These are phyloP conservation scores for Lignosus rhinocerotis DNA, from an alignment of 1,284 basidiomycete genomes.

Conservation along the genomic window DNA sequence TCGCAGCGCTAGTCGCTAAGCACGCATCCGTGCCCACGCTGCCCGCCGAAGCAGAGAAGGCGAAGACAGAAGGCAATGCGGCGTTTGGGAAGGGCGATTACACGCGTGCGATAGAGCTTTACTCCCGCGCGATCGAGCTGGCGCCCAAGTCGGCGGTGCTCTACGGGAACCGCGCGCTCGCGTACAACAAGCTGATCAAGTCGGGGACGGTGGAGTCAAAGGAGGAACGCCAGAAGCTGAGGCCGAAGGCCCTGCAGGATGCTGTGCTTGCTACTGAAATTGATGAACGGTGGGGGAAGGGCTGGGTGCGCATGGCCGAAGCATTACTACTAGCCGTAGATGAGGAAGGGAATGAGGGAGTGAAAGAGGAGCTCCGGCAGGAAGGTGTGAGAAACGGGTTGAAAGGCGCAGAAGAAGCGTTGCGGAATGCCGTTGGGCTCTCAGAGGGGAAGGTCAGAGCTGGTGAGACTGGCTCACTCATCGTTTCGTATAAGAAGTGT, in stretches of 20 bases:
- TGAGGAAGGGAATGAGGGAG: background rate
- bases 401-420: background rate
- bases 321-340: background rate
- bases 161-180: constrained; percentile 4
- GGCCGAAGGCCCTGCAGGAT: background rate
- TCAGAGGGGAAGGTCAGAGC: constrained; percentile 5
- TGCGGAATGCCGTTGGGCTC: background rate
- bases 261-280: background rate
- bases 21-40: background rate
- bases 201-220: background rate
- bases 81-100: constrained; percentile 5
- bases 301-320: constrained; percentile 11
- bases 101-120: background rate
- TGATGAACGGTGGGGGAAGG: constrained; percentile 6
- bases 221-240: background rate
- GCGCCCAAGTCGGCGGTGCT: constrained; percentile 6
- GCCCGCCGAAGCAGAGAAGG: constrained; percentile 5
- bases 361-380: background rate
- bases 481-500: background rate
- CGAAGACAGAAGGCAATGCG: constrained; percentile 9
- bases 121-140: constrained; percentile 2
- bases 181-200: constrained; percentile 3
- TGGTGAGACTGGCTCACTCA: background rate
- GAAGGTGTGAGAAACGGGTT: background rate
- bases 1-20: constrained; percentile 6